A percentile compares a stretch with the other conserved stretches of the same genome.
These are phyloP conservation scores for Aspergillus aculeatus DNA, from an alignment of 2,329 filamentous ascomycete species.

Conservation along the genomic window DNA sequence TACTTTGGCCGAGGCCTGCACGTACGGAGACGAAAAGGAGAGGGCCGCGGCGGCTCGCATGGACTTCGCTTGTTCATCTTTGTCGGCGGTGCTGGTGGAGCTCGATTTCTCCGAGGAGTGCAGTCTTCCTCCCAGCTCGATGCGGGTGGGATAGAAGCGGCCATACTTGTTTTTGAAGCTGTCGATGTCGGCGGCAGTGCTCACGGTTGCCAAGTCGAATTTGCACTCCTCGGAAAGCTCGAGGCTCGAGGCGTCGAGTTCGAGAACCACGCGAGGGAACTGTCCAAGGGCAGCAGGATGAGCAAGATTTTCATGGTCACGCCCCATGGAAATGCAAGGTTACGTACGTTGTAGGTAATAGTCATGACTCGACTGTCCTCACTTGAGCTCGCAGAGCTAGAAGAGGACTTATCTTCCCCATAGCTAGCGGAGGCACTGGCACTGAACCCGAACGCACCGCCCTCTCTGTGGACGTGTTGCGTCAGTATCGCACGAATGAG, in stretches of 20 bases:
- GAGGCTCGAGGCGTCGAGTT: too few relatives aligned
- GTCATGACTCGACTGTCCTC: too few relatives aligned
- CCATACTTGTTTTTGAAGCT: slow-evolving; percentile 9
- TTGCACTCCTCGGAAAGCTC: too few relatives aligned
- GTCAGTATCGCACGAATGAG: too few relatives aligned
- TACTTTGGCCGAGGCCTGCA: not conserved
- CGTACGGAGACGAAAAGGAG: slow-evolving; percentile 3
- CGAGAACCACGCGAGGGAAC: too few relatives aligned
- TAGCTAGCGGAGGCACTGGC: not conserved
- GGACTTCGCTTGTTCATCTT: not conserved
- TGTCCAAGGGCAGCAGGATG: too few relatives aligned
- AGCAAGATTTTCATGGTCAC: too few relatives aligned
- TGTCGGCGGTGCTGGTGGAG: not conserved
- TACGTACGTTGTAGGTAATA: too few relatives aligned
- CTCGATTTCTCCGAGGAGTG: slow-evolving; percentile 7
- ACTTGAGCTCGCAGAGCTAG: too few relatives aligned
- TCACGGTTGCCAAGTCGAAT: too few relatives aligned
- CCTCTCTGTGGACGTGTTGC: not conserved
- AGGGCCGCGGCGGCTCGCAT: slow-evolving; percentile 5
- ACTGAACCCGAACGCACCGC: slow-evolving; percentile 1
- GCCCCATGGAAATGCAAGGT: too few relatives aligned
- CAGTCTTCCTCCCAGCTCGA: slow-evolving; percentile 10
- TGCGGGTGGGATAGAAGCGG: slow-evolving; percentile 5
- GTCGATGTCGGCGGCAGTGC: not conserved
- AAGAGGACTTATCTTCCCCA: not conserved